Evolutionary conservation across 2,329 filamentous ascomycete species (phyloP).

Genomic region (Triangularia verruculosa): DNA sequence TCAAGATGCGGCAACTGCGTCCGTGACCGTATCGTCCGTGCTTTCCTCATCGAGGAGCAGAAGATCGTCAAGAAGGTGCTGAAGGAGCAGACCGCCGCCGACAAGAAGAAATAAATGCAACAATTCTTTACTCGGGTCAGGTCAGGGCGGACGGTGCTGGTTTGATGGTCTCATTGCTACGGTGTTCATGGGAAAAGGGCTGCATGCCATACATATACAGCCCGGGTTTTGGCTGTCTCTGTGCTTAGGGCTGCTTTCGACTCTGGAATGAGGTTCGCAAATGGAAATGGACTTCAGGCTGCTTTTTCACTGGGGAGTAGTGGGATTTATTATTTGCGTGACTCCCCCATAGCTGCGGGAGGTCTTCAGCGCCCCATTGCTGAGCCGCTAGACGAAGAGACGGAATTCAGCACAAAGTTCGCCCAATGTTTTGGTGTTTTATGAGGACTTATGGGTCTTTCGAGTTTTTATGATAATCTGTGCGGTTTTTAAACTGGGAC

Average conservation of each 20-base stretch:
- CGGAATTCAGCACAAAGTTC: conserved; percentile 10
- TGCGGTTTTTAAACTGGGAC: background rate
- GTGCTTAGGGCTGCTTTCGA: conserved; percentile 44
- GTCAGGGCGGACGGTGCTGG: conserved; percentile 29
- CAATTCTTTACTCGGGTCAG: conserved; percentile 16
- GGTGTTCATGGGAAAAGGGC: conserved; percentile 51
- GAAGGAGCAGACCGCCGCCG: conserved; percentile 86
- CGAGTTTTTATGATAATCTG: background rate
- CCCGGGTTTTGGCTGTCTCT: conserved; percentile 37
- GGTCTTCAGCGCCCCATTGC: conserved; percentile 17
- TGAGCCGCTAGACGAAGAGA: conserved; percentile 9
- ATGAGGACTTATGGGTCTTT: background rate
- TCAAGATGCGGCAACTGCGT: conserved; percentile 99
- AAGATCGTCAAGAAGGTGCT: conserved; percentile 99
- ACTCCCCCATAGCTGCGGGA: conserved; percentile 11
- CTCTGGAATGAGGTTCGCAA: conserved; percentile 46
- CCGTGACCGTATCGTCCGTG: conserved; percentile 93
- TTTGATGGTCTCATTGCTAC: conserved; percentile 49
- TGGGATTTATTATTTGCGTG: conserved; percentile 10
- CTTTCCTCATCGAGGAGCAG: conserved; percentile 99
- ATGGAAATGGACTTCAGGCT: conserved; percentile 40
- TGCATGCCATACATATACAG: conserved; percentile 40
- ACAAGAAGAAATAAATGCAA: conserved; percentile 65
- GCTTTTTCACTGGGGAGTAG: conserved; percentile 19
- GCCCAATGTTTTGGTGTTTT: background rate